Conservation (phyloP, 2,329 filamentous ascomycete species). For the Microdochium bolleyi region DNA sequence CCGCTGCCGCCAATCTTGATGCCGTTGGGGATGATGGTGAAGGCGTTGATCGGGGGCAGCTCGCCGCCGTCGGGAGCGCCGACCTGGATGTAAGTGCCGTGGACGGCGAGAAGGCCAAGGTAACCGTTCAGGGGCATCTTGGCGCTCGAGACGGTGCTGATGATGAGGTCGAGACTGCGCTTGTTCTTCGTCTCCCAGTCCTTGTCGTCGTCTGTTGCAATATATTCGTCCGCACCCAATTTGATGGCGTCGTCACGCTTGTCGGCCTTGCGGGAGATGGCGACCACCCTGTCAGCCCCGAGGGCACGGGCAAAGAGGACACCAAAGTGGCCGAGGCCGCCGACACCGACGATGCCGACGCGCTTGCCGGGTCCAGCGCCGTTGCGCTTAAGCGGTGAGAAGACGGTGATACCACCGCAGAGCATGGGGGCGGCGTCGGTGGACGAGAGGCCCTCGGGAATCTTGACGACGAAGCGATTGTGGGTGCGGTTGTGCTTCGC, state of each 20-base stretch:
- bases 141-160: slow-evolving; percentile 43
- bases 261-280: slow-evolving; percentile 42
- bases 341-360: slow-evolving; percentile 60
- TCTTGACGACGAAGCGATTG: slow-evolving; percentile 31
- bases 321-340: slow-evolving; percentile 62
- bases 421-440: slow-evolving; percentile 51
- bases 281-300: slow-evolving; percentile 52
- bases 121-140: slow-evolving; percentile 55
- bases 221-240: slow-evolving; percentile 47
- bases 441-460: slow-evolving; percentile 22
- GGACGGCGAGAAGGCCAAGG: slow-evolving; percentile 33
- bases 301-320: slow-evolving; percentile 61
- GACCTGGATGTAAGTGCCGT: slow-evolving; percentile 1
- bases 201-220: slow-evolving; percentile 34
- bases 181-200: slow-evolving; percentile 47
- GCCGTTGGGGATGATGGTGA: slow-evolving; percentile 48
- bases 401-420: slow-evolving; percentile 64
- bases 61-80: background rate
- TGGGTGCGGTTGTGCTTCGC: slow-evolving; percentile 10
- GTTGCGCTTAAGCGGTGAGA: slow-evolving; percentile 52
- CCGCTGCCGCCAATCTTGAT: slow-evolving; percentile 37
- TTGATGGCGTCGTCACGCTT: slow-evolving; percentile 48
- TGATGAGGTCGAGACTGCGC: slow-evolving; percentile 46
- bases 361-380: slow-evolving; percentile 58
- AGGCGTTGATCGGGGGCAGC: slow-evolving; percentile 33